Evolutionary conservation across 23 red algal genomes (phyloP).

Genomic region (Gracilaria domingensis): DNA sequence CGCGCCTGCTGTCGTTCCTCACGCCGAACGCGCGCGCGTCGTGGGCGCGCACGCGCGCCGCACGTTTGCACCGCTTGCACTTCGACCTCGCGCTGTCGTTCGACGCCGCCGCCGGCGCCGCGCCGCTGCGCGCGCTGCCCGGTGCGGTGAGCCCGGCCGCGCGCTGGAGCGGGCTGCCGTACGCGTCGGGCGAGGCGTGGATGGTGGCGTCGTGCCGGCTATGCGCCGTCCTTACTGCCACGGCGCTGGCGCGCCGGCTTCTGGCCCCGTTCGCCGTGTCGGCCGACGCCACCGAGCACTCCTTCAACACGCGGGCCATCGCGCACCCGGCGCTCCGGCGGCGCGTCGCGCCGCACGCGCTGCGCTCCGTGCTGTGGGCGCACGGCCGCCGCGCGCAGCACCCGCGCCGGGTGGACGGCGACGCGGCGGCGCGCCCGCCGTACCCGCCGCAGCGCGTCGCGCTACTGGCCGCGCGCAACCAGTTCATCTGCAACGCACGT

Average conservation of each 20-base stretch:
- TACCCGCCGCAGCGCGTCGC: neutral
- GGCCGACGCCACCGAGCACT: conserved; percentile 82
- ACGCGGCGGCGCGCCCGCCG: neutral
- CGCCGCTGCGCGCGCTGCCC: conserved; percentile 24
- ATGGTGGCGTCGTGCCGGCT: conserved; percentile 74
- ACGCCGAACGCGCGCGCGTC: no score
- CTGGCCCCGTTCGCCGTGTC: conserved; percentile 73
- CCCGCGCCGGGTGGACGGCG: conserved; percentile 40
- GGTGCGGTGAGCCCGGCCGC: neutral
- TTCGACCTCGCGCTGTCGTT: no score
- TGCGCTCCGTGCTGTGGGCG: conserved; percentile 30
- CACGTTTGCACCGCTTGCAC: no score
- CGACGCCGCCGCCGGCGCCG: no score
- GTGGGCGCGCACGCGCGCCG: no score
- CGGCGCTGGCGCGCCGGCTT: conserved; percentile 66
- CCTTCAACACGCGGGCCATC: conserved; percentile 67
- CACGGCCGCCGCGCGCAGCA: no score
- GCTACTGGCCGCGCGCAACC: conserved; percentile 4
- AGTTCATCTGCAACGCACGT: conserved; percentile 79
- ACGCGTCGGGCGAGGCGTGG: conserved; percentile 85
- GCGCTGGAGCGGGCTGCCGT: conserved; percentile 48
- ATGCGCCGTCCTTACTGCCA: conserved; percentile 41
- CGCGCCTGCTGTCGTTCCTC: no score
- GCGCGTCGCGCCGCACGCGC: no score
- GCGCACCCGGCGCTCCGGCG: conserved; percentile 49